Percentiles rank a stretch among this genome's conserved stretches.
Conservation (phyloP, 495 filamentous ascomycete species). For the Melanomma pulvis-pyrius region DNA sequence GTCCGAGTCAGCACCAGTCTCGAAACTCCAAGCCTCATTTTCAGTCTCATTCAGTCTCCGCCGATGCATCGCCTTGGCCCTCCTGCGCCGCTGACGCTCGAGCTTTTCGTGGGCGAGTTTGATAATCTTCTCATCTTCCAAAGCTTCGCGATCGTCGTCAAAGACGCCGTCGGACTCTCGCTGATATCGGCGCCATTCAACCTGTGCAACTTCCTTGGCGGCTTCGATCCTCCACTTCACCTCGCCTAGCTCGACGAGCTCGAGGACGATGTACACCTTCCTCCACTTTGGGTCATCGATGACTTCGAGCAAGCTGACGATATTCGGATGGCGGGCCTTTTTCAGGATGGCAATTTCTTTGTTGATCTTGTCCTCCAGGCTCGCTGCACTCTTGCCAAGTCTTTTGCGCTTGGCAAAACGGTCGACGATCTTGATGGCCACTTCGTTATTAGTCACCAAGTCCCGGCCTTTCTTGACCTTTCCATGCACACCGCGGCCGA, state of each 20-base stretch:
- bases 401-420: slow-evolving; percentile 90
- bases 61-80: slow-evolving; percentile 25
- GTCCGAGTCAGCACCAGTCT: slow-evolving; percentile 72
- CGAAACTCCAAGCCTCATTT: slow-evolving; percentile 70
- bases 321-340: slow-evolving; percentile 93
- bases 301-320: slow-evolving; percentile 92
- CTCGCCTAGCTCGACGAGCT: slow-evolving; percentile 91
- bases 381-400: slow-evolving; percentile 68
- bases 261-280: slow-evolving; percentile 97
- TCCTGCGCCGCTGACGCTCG: slow-evolving; percentile 35
- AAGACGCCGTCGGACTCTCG: slow-evolving; percentile 63
- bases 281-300: slow-evolving; percentile 94
- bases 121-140: slow-evolving; percentile 63
- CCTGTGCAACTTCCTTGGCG: slow-evolving; percentile 72
- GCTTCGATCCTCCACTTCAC: slow-evolving; percentile 90
- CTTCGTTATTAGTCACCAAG: slow-evolving; percentile 52
- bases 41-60: slow-evolving; percentile 7
- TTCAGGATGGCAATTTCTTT: slow-evolving; percentile 97
- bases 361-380: slow-evolving; percentile 90
- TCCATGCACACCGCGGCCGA: slow-evolving; percentile 86
- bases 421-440: slow-evolving; percentile 98
- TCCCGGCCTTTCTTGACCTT: slow-evolving; percentile 65
- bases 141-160: slow-evolving; percentile 38
- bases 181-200: slow-evolving; percentile 79
- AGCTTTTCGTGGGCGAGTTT: slow-evolving; percentile 39